Base-by-base conservation (phyloP, 2,329 filamentous ascomycete genomes). In the Penicillium sumatraense region DNA sequence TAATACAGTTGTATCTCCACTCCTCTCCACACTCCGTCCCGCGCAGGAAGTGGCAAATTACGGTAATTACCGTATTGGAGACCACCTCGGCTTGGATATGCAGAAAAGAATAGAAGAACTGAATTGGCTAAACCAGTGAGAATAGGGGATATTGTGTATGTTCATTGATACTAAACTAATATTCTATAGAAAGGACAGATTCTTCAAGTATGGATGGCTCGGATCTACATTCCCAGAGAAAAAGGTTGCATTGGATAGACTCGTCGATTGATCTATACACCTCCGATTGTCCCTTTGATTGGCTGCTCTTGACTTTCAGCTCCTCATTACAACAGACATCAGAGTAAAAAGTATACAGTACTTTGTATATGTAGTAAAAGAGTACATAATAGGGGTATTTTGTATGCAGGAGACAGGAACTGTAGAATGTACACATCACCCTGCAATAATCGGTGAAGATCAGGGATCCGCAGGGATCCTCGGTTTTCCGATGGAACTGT, bases 1-100 rank as follows among this genome's bases (percentile, higher is more conserved):
- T 64, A 64, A 51, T 44, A 26, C 24, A 9, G 51, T 44, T 3
- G 63, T 64, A 65, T 65, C 60, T 63, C 61, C 62, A 63, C 54
- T 48, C 18, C 14, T 55, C 52, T 56, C 62, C 62, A 60, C 57
- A 57, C 47, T 1, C 0, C 14, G 0, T 9, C 13, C 5, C 6
- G 10, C 13, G 13, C 11, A 3, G 2, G 11, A 24, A 2, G 54
- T 56, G 54, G 54, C 46, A 57, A 57, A 59, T 54, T 59, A 63
- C 56, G 5, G 57, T 58, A 50, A 52, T 27, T 49, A 40, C 33
- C n/a, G 33, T 36, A 36, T 36, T 18, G 14, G 14, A 18, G 33
- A 16, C n/a, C 33, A 14, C 33, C 33, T 36, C 33, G 33, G 33
- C 33, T 8, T 36, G 33, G 6, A 29, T 11, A 11, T 29, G 26